These are phyloP conservation scores for Metschnikowia vanudenii DNA, from an alignment of 805 yeast genomes.

Conservation along the genomic window DNA sequence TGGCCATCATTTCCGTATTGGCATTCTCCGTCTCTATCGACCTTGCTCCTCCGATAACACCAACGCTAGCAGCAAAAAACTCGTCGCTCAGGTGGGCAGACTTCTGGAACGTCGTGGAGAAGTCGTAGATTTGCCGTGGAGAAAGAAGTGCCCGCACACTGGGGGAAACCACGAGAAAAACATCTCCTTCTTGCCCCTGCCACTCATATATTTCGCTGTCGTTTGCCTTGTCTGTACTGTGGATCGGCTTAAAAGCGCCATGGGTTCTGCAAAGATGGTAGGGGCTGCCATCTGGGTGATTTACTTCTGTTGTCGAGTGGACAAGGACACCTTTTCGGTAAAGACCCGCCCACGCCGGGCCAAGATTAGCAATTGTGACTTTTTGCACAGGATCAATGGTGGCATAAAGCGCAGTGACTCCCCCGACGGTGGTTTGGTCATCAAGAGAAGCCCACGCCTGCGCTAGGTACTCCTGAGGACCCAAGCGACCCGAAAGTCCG, in stretches of 20 bases:
- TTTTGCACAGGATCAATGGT: background rate
- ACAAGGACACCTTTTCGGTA: background rate
- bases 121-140: background rate
- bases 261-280: slow-evolving; percentile 1
- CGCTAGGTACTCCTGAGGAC: too few species aligned
- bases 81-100: too few species aligned
- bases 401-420: background rate
- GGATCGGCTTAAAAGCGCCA: background rate
- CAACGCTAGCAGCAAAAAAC: too few species aligned
- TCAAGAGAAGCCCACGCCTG: too few species aligned
- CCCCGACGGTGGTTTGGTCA: too few species aligned
- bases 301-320: background rate
- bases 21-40: too few species aligned
- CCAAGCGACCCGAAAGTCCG: too few species aligned
- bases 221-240: background rate
- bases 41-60: too few species aligned
- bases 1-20: too few species aligned
- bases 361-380: slow-evolving; percentile 1
- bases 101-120: too few species aligned
- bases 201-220: background rate
- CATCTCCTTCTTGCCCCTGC: background rate
- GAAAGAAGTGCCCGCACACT: background rate
- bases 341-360: slow-evolving; percentile 4
- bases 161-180: background rate
- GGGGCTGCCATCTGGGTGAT: background rate